Percentiles rank a stretch among this genome's conserved stretches.
phyloP scores from a whole-genome alignment of 2,329 filamentous ascomycete species.

The Chrysoporthe cubensis region DNA sequence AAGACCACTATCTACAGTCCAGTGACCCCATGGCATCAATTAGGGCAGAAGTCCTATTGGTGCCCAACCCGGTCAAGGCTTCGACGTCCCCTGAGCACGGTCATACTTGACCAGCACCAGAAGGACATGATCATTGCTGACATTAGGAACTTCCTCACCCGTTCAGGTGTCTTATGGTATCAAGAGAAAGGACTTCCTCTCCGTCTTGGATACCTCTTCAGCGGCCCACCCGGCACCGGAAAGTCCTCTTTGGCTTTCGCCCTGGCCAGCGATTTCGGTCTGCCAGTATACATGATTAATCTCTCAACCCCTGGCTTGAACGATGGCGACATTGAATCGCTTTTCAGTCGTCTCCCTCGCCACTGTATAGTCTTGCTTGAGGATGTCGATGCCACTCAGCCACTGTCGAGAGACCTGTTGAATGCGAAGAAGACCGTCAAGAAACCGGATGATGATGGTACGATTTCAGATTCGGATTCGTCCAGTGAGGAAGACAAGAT shows the following conservation, averaged over 20 bases:
- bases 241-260: conserved; percentile 26
- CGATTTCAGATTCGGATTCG: neutral
- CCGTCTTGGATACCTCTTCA: conserved; percentile 26
- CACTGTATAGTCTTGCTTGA: conserved; percentile 25
- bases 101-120: conserved; percentile 22
- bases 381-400: conserved; percentile 26
- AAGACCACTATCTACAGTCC: conserved; percentile 22
- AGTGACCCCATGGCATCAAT: neutral
- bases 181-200: conserved; percentile 26
- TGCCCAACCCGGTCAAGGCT: neutral
- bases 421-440: neutral
- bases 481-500: neutral
- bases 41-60: conserved; percentile 2
- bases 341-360: conserved; percentile 19
- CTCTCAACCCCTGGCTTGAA: conserved; percentile 14
- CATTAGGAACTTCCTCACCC: conserved; percentile 21
- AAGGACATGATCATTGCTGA: conserved; percentile 20
- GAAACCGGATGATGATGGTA: neutral
- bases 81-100: conserved; percentile 19
- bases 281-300: conserved; percentile 27
- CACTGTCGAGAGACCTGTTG: conserved; percentile 7
- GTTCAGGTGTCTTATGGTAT: conserved; percentile 23
- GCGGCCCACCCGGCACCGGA: conserved; percentile 25
- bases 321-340: conserved; percentile 18
- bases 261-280: conserved; percentile 22